Evolutionary conservation across 352 stramenopile species (phyloP), one percentile per base, ranked within the genome.

Genomic region (Globisporangium paroecandrum): DNA sequence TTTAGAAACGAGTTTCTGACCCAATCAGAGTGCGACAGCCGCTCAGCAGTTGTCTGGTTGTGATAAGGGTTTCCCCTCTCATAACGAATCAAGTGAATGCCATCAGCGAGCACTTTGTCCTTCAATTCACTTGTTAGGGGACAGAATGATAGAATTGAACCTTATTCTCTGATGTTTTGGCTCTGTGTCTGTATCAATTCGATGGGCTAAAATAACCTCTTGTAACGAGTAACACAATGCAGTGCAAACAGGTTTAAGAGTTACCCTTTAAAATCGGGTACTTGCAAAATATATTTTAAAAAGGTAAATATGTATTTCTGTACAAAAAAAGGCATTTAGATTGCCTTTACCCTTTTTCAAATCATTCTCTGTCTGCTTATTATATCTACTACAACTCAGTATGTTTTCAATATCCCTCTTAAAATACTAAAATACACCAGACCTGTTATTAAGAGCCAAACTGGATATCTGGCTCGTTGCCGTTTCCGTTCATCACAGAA

Each of bases 381-480:
- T 43, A 43, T 13, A 10, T 43, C 4, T 24, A 25, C 18, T 10
- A 10, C 15, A 8, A 12, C 6, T 20, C 1, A 53, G 20, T 22
- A 53, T 22, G 1, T 24, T 55, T 12, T 18, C 25, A 25, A 9
- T 8, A 32, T 20, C 10, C 22, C 24, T 32, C 8, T 57, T 18
- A 57, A 57, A 57, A 12, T 38, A 22, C 12, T 20, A 38, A 22
- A 58, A 9, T 7, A 2, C 25, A 24, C 3, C 22, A 54, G 24
- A 57, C 13, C 25, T 32, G 9, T 59, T 59, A 59, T 6, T 4
- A 24, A 36, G 54, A 59, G 54, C 13, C 7, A 7, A 59, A 41
- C 54, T 59, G 54, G 27, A 59, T 59, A 59, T 58, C 29, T 58
- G 24, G 41, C 41, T 49, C 15, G 41, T 49, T 49, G 41, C 41